phyloP scores from a whole-genome alignment of 1,284 basidiomycete genomes.

The Ceratobasidium sp. region DNA sequence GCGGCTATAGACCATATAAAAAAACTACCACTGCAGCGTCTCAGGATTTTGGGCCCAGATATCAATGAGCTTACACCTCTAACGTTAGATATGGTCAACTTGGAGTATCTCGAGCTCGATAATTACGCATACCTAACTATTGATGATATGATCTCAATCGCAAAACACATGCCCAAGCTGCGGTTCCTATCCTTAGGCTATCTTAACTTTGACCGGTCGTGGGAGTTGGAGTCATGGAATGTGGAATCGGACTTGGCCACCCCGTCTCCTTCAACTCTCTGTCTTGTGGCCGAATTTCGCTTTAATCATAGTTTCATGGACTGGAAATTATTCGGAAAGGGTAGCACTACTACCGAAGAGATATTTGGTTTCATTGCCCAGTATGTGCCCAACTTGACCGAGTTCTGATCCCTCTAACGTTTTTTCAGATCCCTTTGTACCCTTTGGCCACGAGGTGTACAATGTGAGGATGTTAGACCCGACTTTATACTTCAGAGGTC shows the following conservation, averaged over 20 bases:
- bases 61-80: not conserved
- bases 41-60: not conserved
- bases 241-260: not conserved
- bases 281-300: no score
- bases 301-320: no score
- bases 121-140: no score
- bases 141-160: not conserved
- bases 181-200: not conserved
- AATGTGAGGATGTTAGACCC: no score
- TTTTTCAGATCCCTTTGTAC: no score
- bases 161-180: not conserved
- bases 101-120: slow-evolving; percentile 13
- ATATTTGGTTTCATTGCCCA: no score
- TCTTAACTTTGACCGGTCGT: not conserved
- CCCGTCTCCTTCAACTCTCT: not conserved
- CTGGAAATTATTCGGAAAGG: no score
- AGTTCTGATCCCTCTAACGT: no score
- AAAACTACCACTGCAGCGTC: not conserved
- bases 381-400: no score
- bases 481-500: no score
- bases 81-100: not conserved
- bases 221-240: not conserved
- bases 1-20: not conserved
- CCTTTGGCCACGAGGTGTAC: no score
- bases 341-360: no score